Base-by-base conservation (phyloP, 331 rosid species). In the Malus hybrid region DNA sequence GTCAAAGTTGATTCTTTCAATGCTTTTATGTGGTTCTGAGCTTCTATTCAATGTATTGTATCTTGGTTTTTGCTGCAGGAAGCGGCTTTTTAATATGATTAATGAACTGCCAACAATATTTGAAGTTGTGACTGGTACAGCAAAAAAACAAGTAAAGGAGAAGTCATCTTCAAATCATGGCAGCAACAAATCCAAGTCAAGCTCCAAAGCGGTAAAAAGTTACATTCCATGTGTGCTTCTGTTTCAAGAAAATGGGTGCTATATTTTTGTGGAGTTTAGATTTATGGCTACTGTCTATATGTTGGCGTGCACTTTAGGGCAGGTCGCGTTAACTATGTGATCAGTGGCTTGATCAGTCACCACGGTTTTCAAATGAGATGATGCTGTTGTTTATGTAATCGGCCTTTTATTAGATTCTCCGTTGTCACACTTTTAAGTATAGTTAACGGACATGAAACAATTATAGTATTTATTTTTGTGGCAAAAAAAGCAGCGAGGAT, bases 31-130 rank as follows among this genome's bases (percentile, higher is more conserved):
- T 22, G 63, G 67, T 53, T 18, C 13, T 77, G 10, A 24, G 56
- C 52, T 29, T 74, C 34, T 7, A 50, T 36, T 53, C 33, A 28
- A 34, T 39, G 60, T 66, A 10, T 75, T 72, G 16, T 12, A 44
- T 9, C 46, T 39, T 39, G 46, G 46, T 39, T 39, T 78, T 34
- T 73, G 72, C 65, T 75, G 76, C 89, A 93, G 98, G 93, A 88
- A 87, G 72, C 88, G 94, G 26, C 97, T 94, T 48, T 91, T 91
- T 80, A 90, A 83, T 65, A 88, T 94, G 98, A 86, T 91, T 64
- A 94, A 91, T 79, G 93, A 94, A 55, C 86, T 91, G 70, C 97
- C 97, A 73, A 84, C 98, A 34, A 77, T 91, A 82, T 91, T 81
- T 86, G 98, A 94, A 87, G 84, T 91, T 63, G 90, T 91, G 75